phyloP scores from a whole-genome alignment of 116 monocot genomes.

The Posidonia oceanica region DNA sequence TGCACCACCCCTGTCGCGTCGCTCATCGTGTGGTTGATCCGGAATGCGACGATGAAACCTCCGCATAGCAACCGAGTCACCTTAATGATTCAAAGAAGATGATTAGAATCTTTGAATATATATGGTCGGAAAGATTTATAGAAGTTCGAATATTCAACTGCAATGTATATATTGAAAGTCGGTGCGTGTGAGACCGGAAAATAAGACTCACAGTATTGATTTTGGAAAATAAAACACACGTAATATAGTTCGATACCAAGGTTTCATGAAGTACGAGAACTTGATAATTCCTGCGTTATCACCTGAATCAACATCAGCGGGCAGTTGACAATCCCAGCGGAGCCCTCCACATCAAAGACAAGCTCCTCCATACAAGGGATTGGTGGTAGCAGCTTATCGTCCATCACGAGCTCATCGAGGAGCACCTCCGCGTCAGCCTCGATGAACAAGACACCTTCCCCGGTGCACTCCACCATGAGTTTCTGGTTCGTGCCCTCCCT shows the following conservation, averaged over 20 bases:
- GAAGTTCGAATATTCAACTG: too few species aligned
- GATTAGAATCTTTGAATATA: too few species aligned
- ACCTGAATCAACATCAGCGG: slow-evolving; percentile 51
- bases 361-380: slow-evolving; percentile 58
- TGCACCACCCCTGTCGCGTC: slow-evolving; percentile 36
- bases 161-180: too few species aligned
- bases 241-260: too few species aligned
- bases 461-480: slow-evolving; percentile 54
- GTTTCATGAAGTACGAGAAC: too few species aligned
- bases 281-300: too few species aligned
- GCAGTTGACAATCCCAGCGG: slow-evolving; percentile 20
- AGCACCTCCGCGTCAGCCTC: slow-evolving; percentile 55
- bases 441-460: slow-evolving; percentile 53
- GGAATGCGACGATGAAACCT: slow-evolving; percentile 27
- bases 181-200: too few species aligned
- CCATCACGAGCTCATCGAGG: slow-evolving; percentile 23
- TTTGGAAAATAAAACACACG: too few species aligned
- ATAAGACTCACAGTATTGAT: too few species aligned
- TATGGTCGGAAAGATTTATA: too few species aligned
- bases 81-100: slow-evolving; percentile 11
- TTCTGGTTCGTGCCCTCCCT: slow-evolving; percentile 31
- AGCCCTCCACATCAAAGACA: slow-evolving; percentile 35
- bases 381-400: slow-evolving; percentile 37
- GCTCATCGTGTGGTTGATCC: slow-evolving; percentile 29
- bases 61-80: slow-evolving; percentile 46